Evolutionary conservation across 1,284 basidiomycete species (phyloP), one percentile per base, ranked within the genome.

Genomic region (Sporisorium exsertum): DNA sequence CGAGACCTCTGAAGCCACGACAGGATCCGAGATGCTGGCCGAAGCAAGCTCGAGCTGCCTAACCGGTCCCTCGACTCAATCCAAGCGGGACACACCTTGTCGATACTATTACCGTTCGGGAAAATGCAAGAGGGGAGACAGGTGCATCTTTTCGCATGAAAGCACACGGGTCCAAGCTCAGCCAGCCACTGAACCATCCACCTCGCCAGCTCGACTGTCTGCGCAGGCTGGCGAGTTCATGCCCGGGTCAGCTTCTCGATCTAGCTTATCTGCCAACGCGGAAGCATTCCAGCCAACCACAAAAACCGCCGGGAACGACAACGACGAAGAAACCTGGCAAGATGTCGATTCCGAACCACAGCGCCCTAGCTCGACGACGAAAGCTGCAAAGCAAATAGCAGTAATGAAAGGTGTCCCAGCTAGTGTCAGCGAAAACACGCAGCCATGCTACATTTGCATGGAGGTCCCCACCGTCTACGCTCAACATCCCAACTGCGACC

Each of bases 401-500:
- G 15, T 20, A 1, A 51, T 58, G 42, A 67, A 61, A 58, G 65
- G 59, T 32, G 60, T 61, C 37, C 53, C 58, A 2, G 62, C 56
- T 47, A 56, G 45, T 29, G 46, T 59, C 46, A 49, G 37, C 54
- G 15, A 42, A 18, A 58, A 68, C 47, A 50, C 56, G 12, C 52
- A 62, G 15, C 46, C 54, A 4, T 78, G 76, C 58, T 24, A 58
- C 52, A 75, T 78, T 43, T 78, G 76, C 58, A 72, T 76, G 58
- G 76, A 78, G 10, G 32, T 64, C 12, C 72, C 72, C 20, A 29
- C 26, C 29, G 60, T 62, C 49, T 76, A 62, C 52, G 68, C 64
- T 15, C 76, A 67, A 13, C 72, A 61, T n/a, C 47, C 58, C 35
- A 62, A 67, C 46, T 78, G 76, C 70, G 50, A 74, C 53, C 76